Percentiles rank a stretch among this genome's conserved stretches.
phyloP scores from a whole-genome alignment of 768 basidiomycete genomes.

The Pleurotus ostreatus region DNA sequence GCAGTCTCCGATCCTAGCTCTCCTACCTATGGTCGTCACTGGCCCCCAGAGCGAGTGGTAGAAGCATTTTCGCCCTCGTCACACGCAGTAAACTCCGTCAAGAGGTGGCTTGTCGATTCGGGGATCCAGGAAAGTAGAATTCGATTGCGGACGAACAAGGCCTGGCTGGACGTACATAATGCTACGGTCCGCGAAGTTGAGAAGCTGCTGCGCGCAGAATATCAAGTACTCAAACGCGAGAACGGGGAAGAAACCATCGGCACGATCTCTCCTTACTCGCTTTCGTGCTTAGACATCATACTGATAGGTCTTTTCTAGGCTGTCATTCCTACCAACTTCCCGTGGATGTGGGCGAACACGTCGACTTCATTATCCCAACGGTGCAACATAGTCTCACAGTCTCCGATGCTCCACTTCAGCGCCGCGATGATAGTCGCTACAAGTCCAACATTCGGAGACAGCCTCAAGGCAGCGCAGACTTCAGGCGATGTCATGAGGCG shows the following conservation, averaged over 20 bases:
- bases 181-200: slow-evolving; percentile 27
- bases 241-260: slow-evolving; percentile 26
- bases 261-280: slow-evolving; percentile 10
- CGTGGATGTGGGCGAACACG: slow-evolving; percentile 19
- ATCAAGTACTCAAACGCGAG: slow-evolving; percentile 27
- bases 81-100: slow-evolving; percentile 22
- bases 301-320: slow-evolving; percentile 11
- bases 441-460: not conserved
- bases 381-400: slow-evolving; percentile 24
- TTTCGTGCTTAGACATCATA: not conserved
- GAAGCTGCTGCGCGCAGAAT: slow-evolving; percentile 24
- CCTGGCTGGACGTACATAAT: slow-evolving; percentile 28
- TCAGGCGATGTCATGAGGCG: slow-evolving; percentile 17
- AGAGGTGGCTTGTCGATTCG: slow-evolving; percentile 23
- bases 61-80: slow-evolving; percentile 25
- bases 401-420: not conserved
- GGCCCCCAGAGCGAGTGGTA: slow-evolving; percentile 24
- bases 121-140: slow-evolving; percentile 22
- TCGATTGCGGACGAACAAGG: slow-evolving; percentile 17
- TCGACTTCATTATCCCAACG: slow-evolving; percentile 33
- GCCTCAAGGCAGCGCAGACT: not conserved
- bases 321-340: slow-evolving; percentile 31
- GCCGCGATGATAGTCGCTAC: not conserved
- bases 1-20: slow-evolving; percentile 32
- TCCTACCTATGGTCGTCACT: slow-evolving; percentile 30